These are phyloP conservation scores for Nosema muscidifuracis DNA, from an alignment of 371 early-diverging fungal species.

Conservation along the genomic window DNA sequence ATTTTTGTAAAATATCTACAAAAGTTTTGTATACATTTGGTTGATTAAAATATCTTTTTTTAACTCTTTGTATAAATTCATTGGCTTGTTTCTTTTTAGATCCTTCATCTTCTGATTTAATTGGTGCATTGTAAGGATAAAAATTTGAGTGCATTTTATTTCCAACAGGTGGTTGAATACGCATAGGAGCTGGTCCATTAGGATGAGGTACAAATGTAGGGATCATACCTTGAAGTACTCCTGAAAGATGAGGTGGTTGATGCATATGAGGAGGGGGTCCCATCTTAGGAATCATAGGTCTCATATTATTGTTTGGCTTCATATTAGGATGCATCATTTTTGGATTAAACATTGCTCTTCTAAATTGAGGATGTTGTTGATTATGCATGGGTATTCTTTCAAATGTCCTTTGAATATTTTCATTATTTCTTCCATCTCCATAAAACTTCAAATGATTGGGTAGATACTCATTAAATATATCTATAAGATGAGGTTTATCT, in stretches of 20 bases:
- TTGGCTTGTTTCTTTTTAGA: slow-evolving; percentile 49
- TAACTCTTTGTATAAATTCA: slow-evolving; percentile 60
- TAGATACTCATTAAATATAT: slow-evolving; percentile 94
- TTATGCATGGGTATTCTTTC: not conserved
- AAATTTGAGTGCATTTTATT: not conserved
- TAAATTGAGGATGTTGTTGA: slow-evolving; percentile 7
- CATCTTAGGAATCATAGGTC: slow-evolving; percentile 18
- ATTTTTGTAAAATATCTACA: slow-evolving; percentile 55
- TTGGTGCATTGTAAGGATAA: not conserved
- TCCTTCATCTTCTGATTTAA: slow-evolving; percentile 12
- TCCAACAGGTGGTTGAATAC: not conserved
- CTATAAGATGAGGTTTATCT: slow-evolving; percentile 79
- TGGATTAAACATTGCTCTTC: not conserved
- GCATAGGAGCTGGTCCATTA: not conserved
- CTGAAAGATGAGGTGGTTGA: not conserved
- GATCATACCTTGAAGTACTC: not conserved
- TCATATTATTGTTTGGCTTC: not conserved
- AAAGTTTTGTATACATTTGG: slow-evolving; percentile 57
- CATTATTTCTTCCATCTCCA: not conserved
- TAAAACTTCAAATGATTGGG: slow-evolving; percentile 65
- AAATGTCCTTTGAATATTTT: not conserved
- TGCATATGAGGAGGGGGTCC: slow-evolving; percentile 4
- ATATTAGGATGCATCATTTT: slow-evolving; percentile 3
- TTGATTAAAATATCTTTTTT: slow-evolving; percentile 53
- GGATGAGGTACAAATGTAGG: slow-evolving; percentile 1